A percentile compares a stretch with the other conserved stretches of the same genome.
These are phyloP conservation scores for Penicillium cinerascens DNA, from an alignment of 495 filamentous ascomycete genomes.

Conservation along the genomic window DNA sequence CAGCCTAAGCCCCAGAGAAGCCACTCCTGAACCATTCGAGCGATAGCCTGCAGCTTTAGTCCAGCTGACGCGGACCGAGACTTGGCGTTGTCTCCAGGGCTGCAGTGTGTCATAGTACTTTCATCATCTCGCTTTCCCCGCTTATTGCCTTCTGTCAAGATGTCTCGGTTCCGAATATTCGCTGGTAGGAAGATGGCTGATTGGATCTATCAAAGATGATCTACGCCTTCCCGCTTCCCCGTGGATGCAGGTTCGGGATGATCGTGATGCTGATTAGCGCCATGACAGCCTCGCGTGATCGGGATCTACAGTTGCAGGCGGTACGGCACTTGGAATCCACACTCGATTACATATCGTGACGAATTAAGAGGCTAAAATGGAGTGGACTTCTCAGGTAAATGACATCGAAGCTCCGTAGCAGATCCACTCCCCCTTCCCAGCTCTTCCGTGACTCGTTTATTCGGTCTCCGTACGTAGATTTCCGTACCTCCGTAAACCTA, in stretches of 20 bases:
- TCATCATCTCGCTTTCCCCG: background rate
- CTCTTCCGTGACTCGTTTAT: background rate
- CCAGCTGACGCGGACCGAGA: background rate
- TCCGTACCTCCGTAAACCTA: conserved; percentile 8
- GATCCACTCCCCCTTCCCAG: background rate
- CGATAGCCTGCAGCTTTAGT: background rate
- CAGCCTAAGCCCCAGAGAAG: too few relatives aligned
- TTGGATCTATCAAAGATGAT: background rate
- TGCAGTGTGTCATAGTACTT: background rate
- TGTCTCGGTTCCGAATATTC: background rate
- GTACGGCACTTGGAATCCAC: background rate
- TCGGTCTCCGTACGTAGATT: background rate
- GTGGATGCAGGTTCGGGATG: background rate
- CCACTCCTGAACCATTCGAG: background rate
- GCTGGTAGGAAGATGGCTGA: background rate
- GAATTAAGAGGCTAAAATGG: conserved; percentile 1
- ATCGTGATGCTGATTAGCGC: background rate
- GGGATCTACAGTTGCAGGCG: conserved; percentile 6
- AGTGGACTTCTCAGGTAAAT: background rate
- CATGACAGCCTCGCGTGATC: conserved; percentile 1
- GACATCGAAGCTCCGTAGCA: background rate
- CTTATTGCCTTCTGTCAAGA: background rate
- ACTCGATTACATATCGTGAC: background rate
- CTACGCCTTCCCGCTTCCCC: background rate
- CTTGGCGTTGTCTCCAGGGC: background rate